These are phyloP conservation scores for Colletotrichum abscissum DNA, from an alignment of 2,329 filamentous ascomycete species.

Conservation along the genomic window DNA sequence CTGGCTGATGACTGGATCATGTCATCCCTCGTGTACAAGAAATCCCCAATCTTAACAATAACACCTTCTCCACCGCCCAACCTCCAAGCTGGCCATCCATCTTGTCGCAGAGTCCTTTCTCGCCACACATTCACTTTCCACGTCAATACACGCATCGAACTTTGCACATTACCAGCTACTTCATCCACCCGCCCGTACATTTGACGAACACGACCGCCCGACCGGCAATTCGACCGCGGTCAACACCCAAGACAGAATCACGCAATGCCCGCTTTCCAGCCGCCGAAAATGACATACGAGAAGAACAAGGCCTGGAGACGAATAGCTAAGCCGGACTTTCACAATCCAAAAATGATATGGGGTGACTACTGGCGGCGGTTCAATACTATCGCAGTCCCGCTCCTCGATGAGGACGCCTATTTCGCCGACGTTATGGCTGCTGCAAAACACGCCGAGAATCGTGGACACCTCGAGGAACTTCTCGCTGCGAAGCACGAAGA, in stretches of 20 bases:
- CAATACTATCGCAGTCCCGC: conserved; percentile 24
- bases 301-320: conserved; percentile 8
- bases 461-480: conserved; percentile 20
- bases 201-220: neutral
- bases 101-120: neutral
- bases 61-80: neutral
- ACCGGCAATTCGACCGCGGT: neutral
- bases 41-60: neutral
- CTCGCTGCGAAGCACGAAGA: conserved; percentile 12
- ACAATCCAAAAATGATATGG: conserved; percentile 14
- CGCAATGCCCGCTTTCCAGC: conserved; percentile 18
- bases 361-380: conserved; percentile 24
- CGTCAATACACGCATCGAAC: neutral
- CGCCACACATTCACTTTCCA: neutral
- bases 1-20: neutral
- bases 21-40: neutral
- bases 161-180: neutral
- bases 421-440: conserved; percentile 23
- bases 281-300: conserved; percentile 3
- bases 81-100: neutral
- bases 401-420: conserved; percentile 23
- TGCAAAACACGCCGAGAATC: conserved; percentile 10
- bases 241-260: neutral
- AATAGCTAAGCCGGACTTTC: conserved; percentile 23
- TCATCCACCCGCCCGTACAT: neutral